These are phyloP conservation scores for Salix exigua DNA, from an alignment of 345 rosid genomes.

Conservation along the genomic window DNA sequence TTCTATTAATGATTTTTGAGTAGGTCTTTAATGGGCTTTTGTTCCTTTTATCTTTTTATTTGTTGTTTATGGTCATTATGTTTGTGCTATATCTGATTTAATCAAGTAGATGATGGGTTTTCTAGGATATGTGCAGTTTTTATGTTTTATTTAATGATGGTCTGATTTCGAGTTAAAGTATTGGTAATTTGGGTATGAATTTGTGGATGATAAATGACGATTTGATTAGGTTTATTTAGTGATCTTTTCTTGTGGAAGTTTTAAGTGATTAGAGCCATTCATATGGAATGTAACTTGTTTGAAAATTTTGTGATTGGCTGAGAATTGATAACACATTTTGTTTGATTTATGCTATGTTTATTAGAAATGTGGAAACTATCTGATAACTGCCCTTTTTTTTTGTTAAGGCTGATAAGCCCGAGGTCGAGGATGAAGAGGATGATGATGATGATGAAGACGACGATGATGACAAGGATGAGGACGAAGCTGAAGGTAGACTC, in stretches of 20 bases:
- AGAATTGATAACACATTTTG: not conserved
- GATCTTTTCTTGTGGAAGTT: not conserved
- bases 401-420: slow-evolving; percentile 55
- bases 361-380: not conserved
- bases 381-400: not conserved
- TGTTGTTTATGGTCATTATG: not conserved
- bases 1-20: no score
- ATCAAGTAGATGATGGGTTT: not conserved
- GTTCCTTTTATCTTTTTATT: not conserved
- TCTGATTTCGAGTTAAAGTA: not conserved
- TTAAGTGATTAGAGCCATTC: not conserved
- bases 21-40: not conserved
- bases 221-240: not conserved
- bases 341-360: not conserved
- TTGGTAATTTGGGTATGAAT: not conserved
- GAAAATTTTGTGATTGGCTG: not conserved
- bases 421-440: slow-evolving; percentile 50
- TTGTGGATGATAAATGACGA: not conserved
- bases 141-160: not conserved
- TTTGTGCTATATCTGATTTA: not conserved
- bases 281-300: not conserved
- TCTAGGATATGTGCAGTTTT: not conserved
- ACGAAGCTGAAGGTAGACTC: slow-evolving; percentile 46
- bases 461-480: slow-evolving; percentile 43
- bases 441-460: slow-evolving; percentile 70